phyloP scores from a whole-genome alignment of 305 asterid genomes.

The Fraxinus sp. region DNA sequence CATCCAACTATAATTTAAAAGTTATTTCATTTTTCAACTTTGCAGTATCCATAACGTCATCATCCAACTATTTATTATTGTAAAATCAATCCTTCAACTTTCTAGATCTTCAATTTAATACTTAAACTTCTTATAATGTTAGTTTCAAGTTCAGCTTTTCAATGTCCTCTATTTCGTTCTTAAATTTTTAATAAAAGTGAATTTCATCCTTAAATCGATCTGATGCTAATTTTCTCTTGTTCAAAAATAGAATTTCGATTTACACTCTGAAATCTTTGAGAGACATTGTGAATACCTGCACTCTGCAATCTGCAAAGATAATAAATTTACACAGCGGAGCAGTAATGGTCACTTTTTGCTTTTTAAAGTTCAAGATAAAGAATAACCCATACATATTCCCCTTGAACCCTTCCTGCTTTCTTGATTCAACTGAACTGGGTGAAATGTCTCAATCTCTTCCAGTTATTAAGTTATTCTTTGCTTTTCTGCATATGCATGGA shows the following conservation, averaged over 20 bases:
- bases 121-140: no score
- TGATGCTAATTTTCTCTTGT: background rate
- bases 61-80: no score
- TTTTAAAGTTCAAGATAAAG: background rate
- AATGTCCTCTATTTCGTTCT: no score
- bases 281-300: background rate
- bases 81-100: no score
- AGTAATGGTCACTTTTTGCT: background rate
- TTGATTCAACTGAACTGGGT: background rate
- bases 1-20: no score
- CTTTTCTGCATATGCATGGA: background rate
- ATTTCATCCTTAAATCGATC: background rate
- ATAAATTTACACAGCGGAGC: background rate
- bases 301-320: background rate
- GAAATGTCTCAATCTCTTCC: background rate
- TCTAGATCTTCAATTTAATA: no score
- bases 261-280: background rate
- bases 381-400: background rate
- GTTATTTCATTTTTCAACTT: no score
- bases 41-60: no score
- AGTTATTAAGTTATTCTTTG: background rate
- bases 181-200: no score
- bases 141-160: no score
- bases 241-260: background rate
- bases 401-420: background rate